Base-by-base conservation (phyloP, 768 basidiomycete species). In the Imleria badia region DNA sequence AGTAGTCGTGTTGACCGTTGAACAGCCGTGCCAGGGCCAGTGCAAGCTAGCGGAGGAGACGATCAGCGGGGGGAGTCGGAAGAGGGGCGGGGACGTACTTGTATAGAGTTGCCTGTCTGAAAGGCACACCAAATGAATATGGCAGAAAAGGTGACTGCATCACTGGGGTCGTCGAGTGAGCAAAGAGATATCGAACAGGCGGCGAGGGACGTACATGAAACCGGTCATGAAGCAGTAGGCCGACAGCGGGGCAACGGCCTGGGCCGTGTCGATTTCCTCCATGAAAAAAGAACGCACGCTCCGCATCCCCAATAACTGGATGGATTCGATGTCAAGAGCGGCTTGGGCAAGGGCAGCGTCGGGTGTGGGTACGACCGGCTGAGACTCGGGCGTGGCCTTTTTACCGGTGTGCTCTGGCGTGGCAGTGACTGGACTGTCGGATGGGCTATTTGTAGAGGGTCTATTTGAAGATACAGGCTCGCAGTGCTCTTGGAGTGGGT, bases 41-140 rank as follows among this genome's bases (percentile, higher is more conserved):
- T 1, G 88, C 80, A 14, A 95, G 76, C 85, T 94, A 72, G n/a
- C n/a, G n/a, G n/a, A 7, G 34, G 35, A 33, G 23, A 56, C 5
- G 22, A 10, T 48, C 14, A 57, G 50, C 17, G 22, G 33, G 15
- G 31, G 11, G 9, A 10, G 40, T 11, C 7, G 0, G 19, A 31
- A 9, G 26, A 4, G 5, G 5, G 10, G 19, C 22, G 10, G 14
- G 19, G 10, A 45, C 62, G 23, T 61, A 86, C 85, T 75, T 87
- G 85, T 11, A 82, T 77, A 59, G 83, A 82, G 66, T 89, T 89
- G 48, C 87, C 89, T 0, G 89, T 91, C 70, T 92, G 90, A 70
- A 91, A 92, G 14, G 86, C 89, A 68, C 86, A 88, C 89, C 91
- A 93, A 13, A 92, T 82, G 68, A 84, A 92, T 44, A 90, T 75